phyloP scores from a whole-genome alignment of 345 rosid species.

The Linum trigynum region DNA sequence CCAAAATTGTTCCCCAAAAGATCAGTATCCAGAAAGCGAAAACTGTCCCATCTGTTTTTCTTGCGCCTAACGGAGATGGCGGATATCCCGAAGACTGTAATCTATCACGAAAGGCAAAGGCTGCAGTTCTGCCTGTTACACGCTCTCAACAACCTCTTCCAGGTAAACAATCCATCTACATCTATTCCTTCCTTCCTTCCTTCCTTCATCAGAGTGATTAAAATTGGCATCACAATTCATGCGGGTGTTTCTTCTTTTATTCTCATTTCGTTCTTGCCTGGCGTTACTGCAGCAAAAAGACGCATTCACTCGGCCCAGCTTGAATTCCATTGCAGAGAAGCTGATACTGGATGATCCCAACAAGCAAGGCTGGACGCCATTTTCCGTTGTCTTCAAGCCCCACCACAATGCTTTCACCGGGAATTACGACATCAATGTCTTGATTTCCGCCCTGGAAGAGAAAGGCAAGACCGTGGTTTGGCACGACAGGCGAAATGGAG shows the following conservation, averaged over 20 bases:
- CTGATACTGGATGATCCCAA: slow-evolving; percentile 50
- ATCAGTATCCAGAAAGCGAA: neutral
- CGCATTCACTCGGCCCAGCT: slow-evolving; percentile 50
- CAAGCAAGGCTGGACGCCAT: slow-evolving; percentile 55
- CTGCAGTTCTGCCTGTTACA: slow-evolving; percentile 80
- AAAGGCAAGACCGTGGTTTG: slow-evolving; percentile 57
- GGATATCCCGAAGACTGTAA: slow-evolving; percentile 30
- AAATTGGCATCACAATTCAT: too few species aligned
- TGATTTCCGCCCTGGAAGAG: slow-evolving; percentile 61
- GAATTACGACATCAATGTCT: slow-evolving; percentile 77
- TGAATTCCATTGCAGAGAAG: slow-evolving; percentile 53
- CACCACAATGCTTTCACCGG: slow-evolving; percentile 75
- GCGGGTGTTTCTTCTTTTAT: neutral
- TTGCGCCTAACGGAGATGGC: slow-evolving; percentile 6
- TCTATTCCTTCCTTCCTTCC: neutral
- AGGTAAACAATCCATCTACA: slow-evolving; percentile 33
- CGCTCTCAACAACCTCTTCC: slow-evolving; percentile 85
- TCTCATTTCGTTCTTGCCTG: neutral
- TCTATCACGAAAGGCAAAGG: slow-evolving; percentile 79
- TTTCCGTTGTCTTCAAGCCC: slow-evolving; percentile 63
- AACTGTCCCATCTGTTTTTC: neutral
- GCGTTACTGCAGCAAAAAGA: slow-evolving; percentile 41
- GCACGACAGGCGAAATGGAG: slow-evolving; percentile 67
- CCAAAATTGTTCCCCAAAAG: neutral
- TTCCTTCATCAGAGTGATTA: neutral